A percentile compares a stretch with the other conserved stretches of the same genome.
Evolutionary conservation across 208 protist species (phyloP).

Genomic region (Trypanosoma boissoni): DNA sequence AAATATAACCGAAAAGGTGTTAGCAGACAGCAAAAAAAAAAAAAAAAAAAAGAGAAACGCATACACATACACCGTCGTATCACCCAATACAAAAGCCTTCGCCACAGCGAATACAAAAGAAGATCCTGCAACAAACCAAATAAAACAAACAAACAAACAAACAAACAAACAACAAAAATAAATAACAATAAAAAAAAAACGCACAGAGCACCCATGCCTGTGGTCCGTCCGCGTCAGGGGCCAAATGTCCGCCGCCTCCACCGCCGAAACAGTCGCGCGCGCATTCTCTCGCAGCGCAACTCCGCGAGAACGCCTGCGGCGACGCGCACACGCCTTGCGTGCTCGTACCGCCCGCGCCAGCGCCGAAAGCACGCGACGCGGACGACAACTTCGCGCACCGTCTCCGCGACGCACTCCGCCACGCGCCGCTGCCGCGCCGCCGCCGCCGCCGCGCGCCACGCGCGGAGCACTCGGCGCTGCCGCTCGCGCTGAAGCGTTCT

Average conservation of each 20-base stretch:
- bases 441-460: constrained; percentile 13
- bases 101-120: not conserved
- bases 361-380: constrained; percentile 57
- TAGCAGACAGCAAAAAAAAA: no score
- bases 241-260: constrained; percentile 26
- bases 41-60: no score
- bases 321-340: constrained; percentile 30
- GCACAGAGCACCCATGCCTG: not conserved
- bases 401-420: constrained; percentile 51
- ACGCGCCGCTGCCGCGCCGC: constrained; percentile 6
- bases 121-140: not conserved
- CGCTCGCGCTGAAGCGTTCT: not conserved
- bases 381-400: constrained; percentile 59
- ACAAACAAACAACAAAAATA: constrained; percentile 4
- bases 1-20: no score
- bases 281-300: constrained; percentile 42
- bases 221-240: not conserved
- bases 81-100: no score
- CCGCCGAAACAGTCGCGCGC: constrained; percentile 19
- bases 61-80: no score
- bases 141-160: constrained; percentile 9
- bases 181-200: not conserved
- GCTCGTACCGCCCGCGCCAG: constrained; percentile 43
- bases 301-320: constrained; percentile 43
- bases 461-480: constrained; percentile 7